Conservation (phyloP, 257 asterid genomes). For the Solanum habrochaites region DNA sequence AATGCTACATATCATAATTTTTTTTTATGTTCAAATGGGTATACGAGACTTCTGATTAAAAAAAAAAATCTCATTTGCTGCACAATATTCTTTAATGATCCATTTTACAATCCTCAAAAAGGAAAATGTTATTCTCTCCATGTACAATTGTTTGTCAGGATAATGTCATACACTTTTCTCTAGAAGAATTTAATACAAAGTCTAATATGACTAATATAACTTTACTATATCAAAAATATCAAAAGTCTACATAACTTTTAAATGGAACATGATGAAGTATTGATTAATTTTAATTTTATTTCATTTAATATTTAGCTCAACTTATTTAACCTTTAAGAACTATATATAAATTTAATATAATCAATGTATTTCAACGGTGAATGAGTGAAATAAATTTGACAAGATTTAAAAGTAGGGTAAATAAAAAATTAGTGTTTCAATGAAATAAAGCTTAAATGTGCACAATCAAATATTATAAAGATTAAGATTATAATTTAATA, state of each 20-base stretch:
- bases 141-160: too few relatives aligned
- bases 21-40: too few relatives aligned
- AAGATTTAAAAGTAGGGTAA: neutral
- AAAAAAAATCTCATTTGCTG: too few relatives aligned
- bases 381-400: neutral
- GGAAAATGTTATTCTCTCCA: neutral
- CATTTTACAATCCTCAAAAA: neutral
- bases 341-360: too few relatives aligned
- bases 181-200: too few relatives aligned
- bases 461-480: neutral
- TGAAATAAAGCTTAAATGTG: neutral
- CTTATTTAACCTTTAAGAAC: neutral
- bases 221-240: too few relatives aligned
- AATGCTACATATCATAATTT: rapidly evolving
- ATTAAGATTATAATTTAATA: neutral
- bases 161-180: too few relatives aligned
- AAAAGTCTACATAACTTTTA: too few relatives aligned
- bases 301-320: neutral
- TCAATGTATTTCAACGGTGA: neutral
- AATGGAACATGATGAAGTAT: too few relatives aligned
- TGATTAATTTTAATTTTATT: neutral
- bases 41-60: too few relatives aligned
- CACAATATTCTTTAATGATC: too few relatives aligned
- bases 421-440: rapidly evolving
- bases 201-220: too few relatives aligned